Percentiles rank a stretch among this genome's conserved stretches.
These are phyloP conservation scores for Fraxinus sp. DNA, from an alignment of 305 asterid species.

Conservation along the genomic window DNA sequence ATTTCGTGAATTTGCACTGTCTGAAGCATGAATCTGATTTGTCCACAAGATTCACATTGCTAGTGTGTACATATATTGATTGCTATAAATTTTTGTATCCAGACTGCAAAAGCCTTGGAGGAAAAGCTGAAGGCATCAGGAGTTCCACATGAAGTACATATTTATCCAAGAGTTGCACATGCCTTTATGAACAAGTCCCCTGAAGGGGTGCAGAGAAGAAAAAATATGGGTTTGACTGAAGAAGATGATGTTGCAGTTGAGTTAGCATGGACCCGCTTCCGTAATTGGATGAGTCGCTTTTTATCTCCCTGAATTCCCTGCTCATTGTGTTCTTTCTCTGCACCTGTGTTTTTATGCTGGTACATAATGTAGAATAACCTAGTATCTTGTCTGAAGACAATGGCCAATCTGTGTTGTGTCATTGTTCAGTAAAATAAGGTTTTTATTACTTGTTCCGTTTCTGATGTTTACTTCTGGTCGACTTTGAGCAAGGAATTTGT, in stretches of 20 bases:
- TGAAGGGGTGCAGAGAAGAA: slow-evolving; percentile 69
- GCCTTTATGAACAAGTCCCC: slow-evolving; percentile 91
- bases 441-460: neutral
- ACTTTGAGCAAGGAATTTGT: neutral
- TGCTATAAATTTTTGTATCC: slow-evolving; percentile 20
- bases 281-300: slow-evolving; percentile 72
- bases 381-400: neutral
- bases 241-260: slow-evolving; percentile 69
- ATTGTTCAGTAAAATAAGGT: neutral
- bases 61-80: neutral
- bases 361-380: neutral
- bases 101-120: slow-evolving; percentile 82
- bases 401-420: neutral
- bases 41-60: neutral
- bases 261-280: slow-evolving; percentile 82
- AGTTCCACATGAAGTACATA: slow-evolving; percentile 70
- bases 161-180: slow-evolving; percentile 70
- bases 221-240: slow-evolving; percentile 73
- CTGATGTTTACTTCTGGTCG: neutral
- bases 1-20: neutral
- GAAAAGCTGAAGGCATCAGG: slow-evolving; percentile 78
- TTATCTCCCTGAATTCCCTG: slow-evolving; percentile 41
- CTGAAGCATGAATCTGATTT: neutral
- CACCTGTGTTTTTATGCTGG: neutral
- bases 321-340: neutral